Evolutionary conservation across 176 grass and related monocot species (phyloP).

Genomic region (Puccinellia tenuiflora): DNA sequence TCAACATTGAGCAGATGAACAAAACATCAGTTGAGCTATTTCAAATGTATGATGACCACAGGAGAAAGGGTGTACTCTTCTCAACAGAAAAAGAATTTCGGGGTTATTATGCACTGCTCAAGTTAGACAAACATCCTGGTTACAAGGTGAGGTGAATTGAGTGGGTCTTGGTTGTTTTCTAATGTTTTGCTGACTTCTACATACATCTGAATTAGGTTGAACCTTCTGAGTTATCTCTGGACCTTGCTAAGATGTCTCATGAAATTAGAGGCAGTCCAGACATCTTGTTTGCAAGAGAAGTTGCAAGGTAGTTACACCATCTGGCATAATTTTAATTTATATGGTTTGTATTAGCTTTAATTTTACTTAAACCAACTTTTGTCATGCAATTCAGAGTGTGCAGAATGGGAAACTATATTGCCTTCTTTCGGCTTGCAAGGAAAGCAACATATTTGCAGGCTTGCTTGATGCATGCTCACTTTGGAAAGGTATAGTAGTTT

Average conservation of each 20-base stretch:
- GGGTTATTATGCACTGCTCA: constrained; percentile 96
- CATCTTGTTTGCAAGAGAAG: constrained; percentile 82
- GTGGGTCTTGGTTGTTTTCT: constrained; percentile 13
- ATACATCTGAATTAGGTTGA: constrained; percentile 63
- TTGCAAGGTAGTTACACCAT: constrained; percentile 59
- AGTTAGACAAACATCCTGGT: constrained; percentile 97
- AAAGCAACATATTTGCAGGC: constrained; percentile 86
- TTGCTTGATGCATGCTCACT: constrained; percentile 98
- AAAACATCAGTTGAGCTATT: constrained; percentile 95
- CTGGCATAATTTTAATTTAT: not conserved
- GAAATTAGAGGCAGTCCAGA: constrained; percentile 72
- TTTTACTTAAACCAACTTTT: not conserved
- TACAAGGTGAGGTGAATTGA: constrained; percentile 60
- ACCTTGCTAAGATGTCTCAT: constrained; percentile 95
- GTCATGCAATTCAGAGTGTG: constrained; percentile 60
- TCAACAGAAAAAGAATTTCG: constrained; percentile 85
- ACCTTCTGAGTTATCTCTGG: constrained; percentile 78
- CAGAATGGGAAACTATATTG: constrained; percentile 76
- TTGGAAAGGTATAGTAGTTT: constrained; percentile 64
- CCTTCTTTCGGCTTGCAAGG: constrained; percentile 91
- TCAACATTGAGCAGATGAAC: constrained; percentile 99
- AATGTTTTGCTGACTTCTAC: constrained; percentile 25
- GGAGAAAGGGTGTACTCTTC: constrained; percentile 67
- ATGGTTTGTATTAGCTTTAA: not conserved
- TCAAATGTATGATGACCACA: constrained; percentile 97